Percentiles rank a stretch among this genome's conserved stretches.
phyloP scores from a whole-genome alignment of 2,329 filamentous ascomycete genomes.

The Colletotrichum brevisporum region DNA sequence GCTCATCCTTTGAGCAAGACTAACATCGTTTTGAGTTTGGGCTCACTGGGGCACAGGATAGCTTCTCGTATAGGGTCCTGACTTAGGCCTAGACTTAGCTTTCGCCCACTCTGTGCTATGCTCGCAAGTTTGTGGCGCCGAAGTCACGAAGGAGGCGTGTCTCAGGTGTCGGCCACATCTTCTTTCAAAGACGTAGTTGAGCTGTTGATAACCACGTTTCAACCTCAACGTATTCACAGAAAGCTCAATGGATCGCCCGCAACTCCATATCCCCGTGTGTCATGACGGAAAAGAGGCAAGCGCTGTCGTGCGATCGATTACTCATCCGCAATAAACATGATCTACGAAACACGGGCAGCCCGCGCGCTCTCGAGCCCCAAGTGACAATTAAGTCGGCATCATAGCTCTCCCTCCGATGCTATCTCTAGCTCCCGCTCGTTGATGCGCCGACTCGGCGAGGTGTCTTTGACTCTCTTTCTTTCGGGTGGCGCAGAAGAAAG shows the following conservation, averaged over 20 bases:
- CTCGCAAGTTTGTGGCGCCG: too few relatives aligned
- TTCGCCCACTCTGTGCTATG: too few relatives aligned
- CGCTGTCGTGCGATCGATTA: too few relatives aligned
- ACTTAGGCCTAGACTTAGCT: too few relatives aligned
- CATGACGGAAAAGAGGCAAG: too few relatives aligned
- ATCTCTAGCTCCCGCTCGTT: slow-evolving; percentile 23
- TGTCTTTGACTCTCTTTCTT: slow-evolving; percentile 21
- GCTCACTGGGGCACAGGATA: not conserved
- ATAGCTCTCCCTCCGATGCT: not conserved
- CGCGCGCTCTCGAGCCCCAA: slow-evolving; percentile 2
- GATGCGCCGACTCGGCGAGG: slow-evolving; percentile 13
- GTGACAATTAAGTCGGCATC: not conserved
- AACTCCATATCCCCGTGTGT: too few relatives aligned
- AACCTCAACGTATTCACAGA: not conserved
- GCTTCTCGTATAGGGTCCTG: too few relatives aligned
- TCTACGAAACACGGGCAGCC: not conserved
- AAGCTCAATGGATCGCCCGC: too few relatives aligned
- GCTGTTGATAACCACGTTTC: not conserved
- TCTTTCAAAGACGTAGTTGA: too few relatives aligned
- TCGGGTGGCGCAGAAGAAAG: slow-evolving; percentile 13
- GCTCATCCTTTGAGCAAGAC: not conserved
- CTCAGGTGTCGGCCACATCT: too few relatives aligned
- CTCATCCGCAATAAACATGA: too few relatives aligned
- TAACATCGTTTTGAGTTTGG: not conserved
- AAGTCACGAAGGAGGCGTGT: too few relatives aligned